Evolutionary conservation across 2,329 filamentous ascomycete species (phyloP).

Genomic region (Didymella segeticola): DNA sequence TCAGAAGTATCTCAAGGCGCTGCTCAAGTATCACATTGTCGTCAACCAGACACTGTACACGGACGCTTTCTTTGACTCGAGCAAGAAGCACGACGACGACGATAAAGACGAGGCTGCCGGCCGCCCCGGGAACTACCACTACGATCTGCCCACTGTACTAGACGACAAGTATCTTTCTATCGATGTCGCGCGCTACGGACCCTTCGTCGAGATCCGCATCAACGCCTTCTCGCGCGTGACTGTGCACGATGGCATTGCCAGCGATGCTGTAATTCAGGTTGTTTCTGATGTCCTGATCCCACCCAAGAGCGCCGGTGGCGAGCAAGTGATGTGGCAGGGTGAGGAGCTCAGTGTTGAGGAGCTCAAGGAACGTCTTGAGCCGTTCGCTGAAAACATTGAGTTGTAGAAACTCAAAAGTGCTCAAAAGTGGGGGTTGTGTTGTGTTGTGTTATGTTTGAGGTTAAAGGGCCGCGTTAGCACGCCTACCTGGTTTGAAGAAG

Average conservation of each 20-base stretch:
- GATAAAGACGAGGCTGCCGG: conserved; percentile 26
- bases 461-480: conserved; percentile 9
- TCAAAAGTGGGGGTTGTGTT: too few species aligned
- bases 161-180: conserved; percentile 70
- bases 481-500: conserved; percentile 3
- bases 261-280: conserved; percentile 84
- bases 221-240: conserved; percentile 74
- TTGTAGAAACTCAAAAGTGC: conserved; percentile 27
- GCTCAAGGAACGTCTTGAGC: conserved; percentile 60
- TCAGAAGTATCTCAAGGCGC: conserved; percentile 74
- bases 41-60: conserved; percentile 80
- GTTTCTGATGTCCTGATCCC: conserved; percentile 77
- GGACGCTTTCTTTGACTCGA: conserved; percentile 74
- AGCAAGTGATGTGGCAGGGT: conserved; percentile 49
- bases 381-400: conserved; percentile 42
- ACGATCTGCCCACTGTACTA: conserved; percentile 77
- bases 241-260: conserved; percentile 73
- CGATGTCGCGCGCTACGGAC: conserved; percentile 72
- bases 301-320: conserved; percentile 59
- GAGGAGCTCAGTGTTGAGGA: conserved; percentile 66
- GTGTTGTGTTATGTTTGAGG: neutral
- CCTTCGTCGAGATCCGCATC: conserved; percentile 73
- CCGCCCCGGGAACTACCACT: conserved; percentile 60
- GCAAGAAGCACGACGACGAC: conserved; percentile 38
- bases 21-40: conserved; percentile 81